phyloP scores from a whole-genome alignment of 345 rosid species.

The Lepidium africanum region DNA sequence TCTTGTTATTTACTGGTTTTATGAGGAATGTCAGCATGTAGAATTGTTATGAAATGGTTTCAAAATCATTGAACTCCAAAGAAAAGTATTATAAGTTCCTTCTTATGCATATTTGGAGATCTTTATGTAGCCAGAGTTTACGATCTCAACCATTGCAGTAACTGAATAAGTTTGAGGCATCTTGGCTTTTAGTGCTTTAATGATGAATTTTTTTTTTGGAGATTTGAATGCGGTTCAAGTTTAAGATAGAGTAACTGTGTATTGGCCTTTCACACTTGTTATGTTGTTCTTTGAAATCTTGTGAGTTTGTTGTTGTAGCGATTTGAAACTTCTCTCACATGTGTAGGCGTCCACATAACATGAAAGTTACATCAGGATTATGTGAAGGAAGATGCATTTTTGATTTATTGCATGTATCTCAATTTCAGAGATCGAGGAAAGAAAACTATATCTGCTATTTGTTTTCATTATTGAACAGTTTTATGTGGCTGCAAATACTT shows the following conservation, averaged over 20 bases:
- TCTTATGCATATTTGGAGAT: not conserved
- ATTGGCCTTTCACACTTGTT: not conserved
- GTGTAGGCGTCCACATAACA: not conserved
- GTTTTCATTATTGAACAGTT: not conserved
- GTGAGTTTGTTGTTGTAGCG: not conserved
- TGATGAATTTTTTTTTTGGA: not conserved
- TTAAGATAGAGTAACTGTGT: not conserved
- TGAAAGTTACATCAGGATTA: not conserved
- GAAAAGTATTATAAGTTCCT: not conserved
- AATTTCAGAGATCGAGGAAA: not conserved
- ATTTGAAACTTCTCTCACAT: not conserved
- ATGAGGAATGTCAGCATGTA: not conserved
- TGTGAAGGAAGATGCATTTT: not conserved
- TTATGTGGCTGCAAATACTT: not conserved
- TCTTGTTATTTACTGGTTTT: not conserved
- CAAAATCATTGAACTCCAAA: constrained; percentile 9
- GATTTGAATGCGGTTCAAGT: not conserved
- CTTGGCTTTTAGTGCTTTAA: not conserved
- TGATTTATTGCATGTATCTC: not conserved
- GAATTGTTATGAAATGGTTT: not conserved
- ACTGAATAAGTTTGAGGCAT: not conserved
- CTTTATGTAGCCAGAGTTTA: not conserved
- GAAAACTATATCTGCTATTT: not conserved
- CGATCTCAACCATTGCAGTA: not conserved
- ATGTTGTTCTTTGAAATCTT: not conserved